Percentiles rank a stretch among this genome's conserved stretches.
These are phyloP conservation scores for Colletotrichum musae DNA, from an alignment of 2,329 filamentous ascomycete genomes.

Conservation along the genomic window DNA sequence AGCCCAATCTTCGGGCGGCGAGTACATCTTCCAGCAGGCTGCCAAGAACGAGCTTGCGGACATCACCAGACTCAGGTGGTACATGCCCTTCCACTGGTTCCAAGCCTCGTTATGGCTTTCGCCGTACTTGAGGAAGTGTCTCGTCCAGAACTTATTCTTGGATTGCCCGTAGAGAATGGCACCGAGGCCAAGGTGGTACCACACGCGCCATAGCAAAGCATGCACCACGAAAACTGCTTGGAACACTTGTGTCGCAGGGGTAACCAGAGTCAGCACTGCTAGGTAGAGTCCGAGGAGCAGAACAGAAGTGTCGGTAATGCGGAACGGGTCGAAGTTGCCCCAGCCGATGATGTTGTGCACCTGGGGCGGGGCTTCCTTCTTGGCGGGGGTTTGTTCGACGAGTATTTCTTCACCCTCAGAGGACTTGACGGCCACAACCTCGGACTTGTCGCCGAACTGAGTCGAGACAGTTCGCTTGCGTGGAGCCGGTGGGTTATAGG, in stretches of 20 bases:
- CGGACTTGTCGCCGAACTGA: slow-evolving; percentile 46
- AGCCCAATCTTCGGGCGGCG: slow-evolving; percentile 86
- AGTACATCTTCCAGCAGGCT: slow-evolving; percentile 97
- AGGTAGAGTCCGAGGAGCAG: slow-evolving; percentile 84
- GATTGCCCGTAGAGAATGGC: slow-evolving; percentile 89
- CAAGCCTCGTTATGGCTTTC: slow-evolving; percentile 93
- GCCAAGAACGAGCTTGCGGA: slow-evolving; percentile 91
- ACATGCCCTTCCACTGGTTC: slow-evolving; percentile 97
- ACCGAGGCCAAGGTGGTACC: slow-evolving; percentile 92
- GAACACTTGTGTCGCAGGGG: slow-evolving; percentile 82
- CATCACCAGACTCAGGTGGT: slow-evolving; percentile 92
- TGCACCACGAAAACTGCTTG: slow-evolving; percentile 86
- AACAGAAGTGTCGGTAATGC: slow-evolving; percentile 86
- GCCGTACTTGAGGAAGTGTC: slow-evolving; percentile 97
- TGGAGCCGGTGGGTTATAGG: slow-evolving; percentile 91
- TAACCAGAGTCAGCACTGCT: slow-evolving; percentile 79
- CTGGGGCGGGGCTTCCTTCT: slow-evolving; percentile 68
- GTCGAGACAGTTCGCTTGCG: slow-evolving; percentile 65
- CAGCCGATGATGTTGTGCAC: slow-evolving; percentile 89
- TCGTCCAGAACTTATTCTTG: slow-evolving; percentile 92
- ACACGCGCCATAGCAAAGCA: slow-evolving; percentile 86
- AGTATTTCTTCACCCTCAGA: slow-evolving; percentile 38
- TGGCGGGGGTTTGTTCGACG: slow-evolving; percentile 42
- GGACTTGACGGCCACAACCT: slow-evolving; percentile 28
- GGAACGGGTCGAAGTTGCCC: slow-evolving; percentile 88